Percentiles rank a stretch among this genome's conserved stretches.
phyloP scores from a whole-genome alignment of 2,329 filamentous ascomycete genomes.

The Sclerotinia borealis region DNA sequence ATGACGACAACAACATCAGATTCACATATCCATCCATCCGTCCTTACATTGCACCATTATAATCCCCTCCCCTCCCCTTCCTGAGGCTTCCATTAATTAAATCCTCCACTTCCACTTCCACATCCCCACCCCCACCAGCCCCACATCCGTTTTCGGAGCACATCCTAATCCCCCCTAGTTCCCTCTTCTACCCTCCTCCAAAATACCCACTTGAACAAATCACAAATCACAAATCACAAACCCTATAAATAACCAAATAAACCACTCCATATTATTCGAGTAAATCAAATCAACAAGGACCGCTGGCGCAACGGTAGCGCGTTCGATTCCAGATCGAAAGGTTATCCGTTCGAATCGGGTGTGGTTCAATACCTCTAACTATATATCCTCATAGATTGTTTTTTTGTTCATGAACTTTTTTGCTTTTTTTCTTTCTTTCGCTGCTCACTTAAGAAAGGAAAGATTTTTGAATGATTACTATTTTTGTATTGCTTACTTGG shows the following conservation, averaged over 20 bases:
- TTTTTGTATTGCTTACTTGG: too few relatives aligned
- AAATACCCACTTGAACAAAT: too few relatives aligned
- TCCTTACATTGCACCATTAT: too few relatives aligned
- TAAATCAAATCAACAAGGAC: conserved; percentile 9
- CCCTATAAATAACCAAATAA: too few relatives aligned
- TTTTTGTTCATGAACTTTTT: too few relatives aligned
- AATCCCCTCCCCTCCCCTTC: too few relatives aligned
- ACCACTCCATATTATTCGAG: too few relatives aligned
- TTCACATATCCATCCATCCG: not conserved
- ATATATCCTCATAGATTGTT: not conserved
- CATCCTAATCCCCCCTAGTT: not conserved
- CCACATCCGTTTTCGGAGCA: not conserved
- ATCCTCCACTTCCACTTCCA: not conserved
- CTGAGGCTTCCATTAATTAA: too few relatives aligned
- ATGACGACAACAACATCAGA: not conserved
- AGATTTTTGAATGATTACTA: too few relatives aligned
- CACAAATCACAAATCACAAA: too few relatives aligned
- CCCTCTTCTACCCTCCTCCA: not conserved
- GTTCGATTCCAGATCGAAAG: conserved; percentile 32
- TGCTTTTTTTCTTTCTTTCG: not conserved
- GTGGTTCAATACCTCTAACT: conserved; percentile 26
- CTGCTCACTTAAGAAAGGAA: too few relatives aligned
- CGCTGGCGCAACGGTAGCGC: conserved; percentile 25
- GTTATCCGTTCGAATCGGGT: conserved; percentile 32
- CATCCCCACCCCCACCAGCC: not conserved